Evolutionary conservation across 805 yeast genomes (phyloP), one percentile per base, ranked within the genome.

Genomic region (Lipomyces spencermartinsiae): DNA sequence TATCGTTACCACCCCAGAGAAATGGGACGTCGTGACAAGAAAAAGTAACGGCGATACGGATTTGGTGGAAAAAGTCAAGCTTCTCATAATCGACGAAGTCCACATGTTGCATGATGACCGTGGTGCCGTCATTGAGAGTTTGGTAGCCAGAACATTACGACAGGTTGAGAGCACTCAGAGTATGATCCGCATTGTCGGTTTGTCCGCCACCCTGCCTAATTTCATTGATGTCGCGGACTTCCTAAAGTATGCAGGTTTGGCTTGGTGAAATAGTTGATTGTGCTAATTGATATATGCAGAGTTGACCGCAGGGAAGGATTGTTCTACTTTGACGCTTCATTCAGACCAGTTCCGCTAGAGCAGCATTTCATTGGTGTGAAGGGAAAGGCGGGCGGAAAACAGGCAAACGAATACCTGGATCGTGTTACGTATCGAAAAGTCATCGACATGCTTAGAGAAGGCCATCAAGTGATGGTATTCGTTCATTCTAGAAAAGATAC

Each of bases 11-110:
- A 93, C 98, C 0, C 98, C 98, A 0, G 98, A 93, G 76, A 93
- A 93, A 78, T 93, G 98, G 98, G 98, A 93, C 80, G 98, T 95
- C 1, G 97, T 95, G 1, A 94, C 99, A 0, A 86, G 98, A 76
- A 95, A 95, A 76, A 89, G 93, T 51, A 89, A 85, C 73, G 98
- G 97, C 62, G 98, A 93, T 74, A 87, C 86, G 61, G 97, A 93
- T 73, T 78, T 93, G 59, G 91, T 92, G 1, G 87, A 90, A 12
- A 93, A 92, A 74, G 96, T 95, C 9, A 91, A 89, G 77, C 80
- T 95, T 14, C 80, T 95, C 66, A 92, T 95, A 67, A 93, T 95
- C 69, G 99, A 95, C 82, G 99, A 95, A 80, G 98, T 95, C 0
- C 99, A 95, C 83, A 82, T 95, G 75, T 83, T 95, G 63, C 98